Conservation (phyloP, 2,329 filamentous ascomycete species). For the Sordariomycetes sp. region DNA sequence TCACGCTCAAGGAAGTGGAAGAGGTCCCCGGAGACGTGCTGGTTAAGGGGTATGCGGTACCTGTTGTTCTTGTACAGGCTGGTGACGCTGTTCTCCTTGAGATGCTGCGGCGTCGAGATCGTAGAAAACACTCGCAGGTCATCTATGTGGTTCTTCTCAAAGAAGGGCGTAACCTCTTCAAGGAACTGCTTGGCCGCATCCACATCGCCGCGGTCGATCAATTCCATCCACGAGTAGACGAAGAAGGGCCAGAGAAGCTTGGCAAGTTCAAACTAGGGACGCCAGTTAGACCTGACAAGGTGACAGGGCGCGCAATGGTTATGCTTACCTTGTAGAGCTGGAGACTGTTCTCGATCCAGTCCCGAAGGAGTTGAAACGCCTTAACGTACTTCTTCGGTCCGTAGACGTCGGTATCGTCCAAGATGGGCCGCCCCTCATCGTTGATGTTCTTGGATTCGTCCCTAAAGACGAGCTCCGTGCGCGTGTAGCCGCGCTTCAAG, state of each 20-base stretch:
- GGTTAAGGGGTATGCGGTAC: constrained; percentile 82
- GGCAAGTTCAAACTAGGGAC: constrained; percentile 60
- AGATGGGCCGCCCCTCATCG: constrained; percentile 64
- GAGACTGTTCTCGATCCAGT: constrained; percentile 83
- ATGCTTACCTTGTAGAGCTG: constrained; percentile 75
- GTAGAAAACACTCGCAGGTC: constrained; percentile 65
- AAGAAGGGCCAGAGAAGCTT: constrained; percentile 89
- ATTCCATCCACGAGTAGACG: constrained; percentile 79
- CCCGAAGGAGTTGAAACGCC: constrained; percentile 59
- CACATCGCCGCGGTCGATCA: constrained; percentile 58
- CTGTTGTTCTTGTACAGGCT: constrained; percentile 76
- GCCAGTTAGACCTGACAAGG: not conserved
- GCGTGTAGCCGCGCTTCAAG: constrained; percentile 85
- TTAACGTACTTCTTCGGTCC: constrained; percentile 67
- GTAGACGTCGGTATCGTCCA: constrained; percentile 47
- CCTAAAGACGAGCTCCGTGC: constrained; percentile 84
- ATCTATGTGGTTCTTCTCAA: constrained; percentile 66
- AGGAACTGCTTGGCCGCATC: constrained; percentile 66
- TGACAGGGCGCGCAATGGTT: not conserved
- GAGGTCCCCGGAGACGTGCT: constrained; percentile 67
- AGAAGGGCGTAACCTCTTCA: constrained; percentile 49
- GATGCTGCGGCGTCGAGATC: constrained; percentile 64
- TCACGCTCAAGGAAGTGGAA: constrained; percentile 87
- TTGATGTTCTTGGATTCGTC: constrained; percentile 80
- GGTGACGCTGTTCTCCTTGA: constrained; percentile 62